Conservation (phyloP, 2,329 filamentous ascomycete genomes). For the Xylaria multiplex region DNA sequence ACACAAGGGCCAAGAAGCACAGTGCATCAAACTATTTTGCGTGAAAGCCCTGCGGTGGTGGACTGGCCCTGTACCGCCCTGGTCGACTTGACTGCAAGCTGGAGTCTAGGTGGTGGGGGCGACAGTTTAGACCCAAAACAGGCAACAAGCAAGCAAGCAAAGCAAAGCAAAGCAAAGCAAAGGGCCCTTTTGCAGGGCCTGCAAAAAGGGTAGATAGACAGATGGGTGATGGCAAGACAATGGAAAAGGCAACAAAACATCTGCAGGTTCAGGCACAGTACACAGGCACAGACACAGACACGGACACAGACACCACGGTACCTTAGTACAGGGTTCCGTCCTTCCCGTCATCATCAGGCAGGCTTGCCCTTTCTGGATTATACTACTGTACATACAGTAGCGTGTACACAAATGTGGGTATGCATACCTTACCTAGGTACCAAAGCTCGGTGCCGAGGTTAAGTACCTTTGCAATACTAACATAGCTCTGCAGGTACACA, state of each 20-base stretch:
- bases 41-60: conserved; percentile 8
- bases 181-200: neutral
- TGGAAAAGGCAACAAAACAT: conserved; percentile 2
- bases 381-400: neutral
- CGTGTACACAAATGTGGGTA: too few species aligned
- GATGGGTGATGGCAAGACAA: too few species aligned
- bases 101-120: conserved; percentile 25
- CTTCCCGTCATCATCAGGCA: conserved; percentile 10
- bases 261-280: conserved; percentile 22
- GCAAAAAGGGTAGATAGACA: too few species aligned
- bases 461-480: too few species aligned
- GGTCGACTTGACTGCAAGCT: neutral
- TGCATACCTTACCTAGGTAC: too few species aligned
- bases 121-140: conserved; percentile 17
- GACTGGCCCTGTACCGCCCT: neutral
- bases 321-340: conserved; percentile 7
- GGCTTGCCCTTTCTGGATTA: conserved; percentile 9
- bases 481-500: too few species aligned
- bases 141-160: conserved; percentile 3
- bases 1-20: conserved; percentile 18
- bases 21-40: conserved; percentile 24
- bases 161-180: too few species aligned
- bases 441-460: too few species aligned
- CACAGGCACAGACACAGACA: too few species aligned
- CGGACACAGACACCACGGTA: too few species aligned